Base-by-base conservation (phyloP, 1,139 yeast genomes). In the Candida albicans region DNA sequence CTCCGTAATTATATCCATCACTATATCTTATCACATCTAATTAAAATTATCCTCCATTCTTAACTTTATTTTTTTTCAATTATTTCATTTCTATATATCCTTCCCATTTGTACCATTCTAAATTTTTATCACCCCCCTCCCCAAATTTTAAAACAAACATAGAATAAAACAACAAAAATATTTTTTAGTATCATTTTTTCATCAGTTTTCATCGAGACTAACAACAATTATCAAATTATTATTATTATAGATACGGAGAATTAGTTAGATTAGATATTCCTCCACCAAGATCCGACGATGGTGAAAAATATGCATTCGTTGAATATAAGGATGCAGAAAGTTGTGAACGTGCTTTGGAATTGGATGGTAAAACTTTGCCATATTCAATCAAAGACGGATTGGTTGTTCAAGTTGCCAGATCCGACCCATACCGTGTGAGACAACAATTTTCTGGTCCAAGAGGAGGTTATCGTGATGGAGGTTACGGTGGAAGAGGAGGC, bases 271-370 rank as follows among this genome's bases (percentile, higher is more conserved):
- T 84, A 48, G 87, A 81, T 54, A 81, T 84, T 45, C 85, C 88
- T 31, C 87, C 88, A 43, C 84, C 88, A 45, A 75, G 84, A 62
- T 71, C 79, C 26, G 77, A 78, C 46, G 82, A 79, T 49, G 82
- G 84, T 38, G 74, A 80, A 53, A 82, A 83, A 52, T 84, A 75
- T 55, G 90, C 89, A n/a, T 84, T 84, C 63, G 88, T 84, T 29
- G 88, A 84, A 57, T 84, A 75, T 57, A 77, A 79, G 55, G 77
- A 72, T 45, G 61, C 68, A 14, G 79, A 79, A 49, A 85, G 81
- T 56, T 83, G 87, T 52, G 84, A 81, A 54, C 74, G 73, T 42
- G 87, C 88, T 11, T 60, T 82, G 39, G 75, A 73, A 41, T 62
- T 81, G 54, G 75, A 79, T 51, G 76, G 75, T 22, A 73, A 75